Evolutionary conservation across 164 flowering plant genomes (phyloP), one percentile per base, ranked within the genome.

Genomic region (Magnolia changhungtana): DNA sequence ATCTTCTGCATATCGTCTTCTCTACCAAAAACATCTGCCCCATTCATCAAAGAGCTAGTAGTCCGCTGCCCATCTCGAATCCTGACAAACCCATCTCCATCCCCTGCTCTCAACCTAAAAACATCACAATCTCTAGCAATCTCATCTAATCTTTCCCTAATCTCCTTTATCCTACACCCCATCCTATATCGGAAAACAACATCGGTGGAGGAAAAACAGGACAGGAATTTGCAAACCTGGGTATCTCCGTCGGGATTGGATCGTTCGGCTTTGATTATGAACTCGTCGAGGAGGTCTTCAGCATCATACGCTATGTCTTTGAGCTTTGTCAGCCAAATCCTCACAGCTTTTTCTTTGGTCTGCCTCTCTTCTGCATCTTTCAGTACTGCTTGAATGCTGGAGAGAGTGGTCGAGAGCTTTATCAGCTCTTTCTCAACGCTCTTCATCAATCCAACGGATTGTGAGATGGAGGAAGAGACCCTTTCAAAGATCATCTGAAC

Each of bases 241-340:
- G 16, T 9, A 16, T 16, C 61, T 11, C 18, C 61, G 16, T 66
- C 9, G 4, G 31, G 16, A 11, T 9, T 24, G 29, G 29, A 10
- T 21, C 69, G 13, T 21, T 23, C 16, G 21, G 31, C 29, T 24
- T 66, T 11, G 11, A 66, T 8, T 66, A 8, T 29, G 7, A 75
- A 27, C 64, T 65, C 78, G 55, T 79, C 81, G 37, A 79, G 50
- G 9, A 72, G 8, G 31, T 79, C 81, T 10, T 79, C 78, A 10
- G 73, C 69, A 31, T 79, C 78, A 20, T 79, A 79, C 24, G 81
- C 78, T 16, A 66, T 37, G 50, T 71, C 81, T 23, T 55, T 71
- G 50, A 79, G 74, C 23, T 75, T 49, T 51, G 21, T 66, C 66
- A 75, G 58, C 78, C 77, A 79, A 63, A 55, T 13, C n/a, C 52